Evolutionary conservation across 306 rosid species (phyloP).

Genomic region (Alnus glutinosa): DNA sequence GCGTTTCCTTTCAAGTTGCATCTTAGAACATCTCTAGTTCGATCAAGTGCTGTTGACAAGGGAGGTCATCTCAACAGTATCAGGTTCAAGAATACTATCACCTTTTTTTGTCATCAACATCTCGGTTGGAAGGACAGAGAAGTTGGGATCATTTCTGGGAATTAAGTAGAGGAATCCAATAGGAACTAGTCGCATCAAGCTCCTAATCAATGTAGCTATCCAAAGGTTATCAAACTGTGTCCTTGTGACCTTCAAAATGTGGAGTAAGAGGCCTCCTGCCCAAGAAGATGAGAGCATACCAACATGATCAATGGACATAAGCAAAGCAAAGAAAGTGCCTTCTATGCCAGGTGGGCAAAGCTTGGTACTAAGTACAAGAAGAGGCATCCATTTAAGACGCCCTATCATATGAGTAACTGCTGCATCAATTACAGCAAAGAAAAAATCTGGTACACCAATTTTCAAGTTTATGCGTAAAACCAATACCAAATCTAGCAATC

Average conservation of each 20-base stretch:
- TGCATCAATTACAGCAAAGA: neutral
- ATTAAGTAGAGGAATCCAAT: neutral
- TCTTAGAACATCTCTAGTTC: neutral
- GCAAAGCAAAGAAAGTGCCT: conserved; percentile 5
- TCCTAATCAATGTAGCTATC: neutral
- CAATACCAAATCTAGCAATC: conserved; percentile 8
- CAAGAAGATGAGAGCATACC: neutral
- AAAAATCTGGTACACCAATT: neutral
- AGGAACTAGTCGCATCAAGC: neutral
- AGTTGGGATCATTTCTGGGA: neutral
- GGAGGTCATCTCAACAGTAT: conserved; percentile 1
- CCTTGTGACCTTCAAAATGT: neutral
- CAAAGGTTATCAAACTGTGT: neutral
- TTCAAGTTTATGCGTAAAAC: conserved; percentile 3
- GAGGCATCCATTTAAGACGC: conserved; percentile 1
- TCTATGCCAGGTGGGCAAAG: conserved; percentile 3
- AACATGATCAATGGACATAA: neutral
- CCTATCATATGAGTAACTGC: neutral
- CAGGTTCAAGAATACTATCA: neutral
- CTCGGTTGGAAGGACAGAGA: neutral
- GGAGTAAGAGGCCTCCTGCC: conserved; percentile 4
- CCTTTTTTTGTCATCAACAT: neutral
- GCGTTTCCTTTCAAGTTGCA: neutral
- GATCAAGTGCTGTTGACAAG: neutral
- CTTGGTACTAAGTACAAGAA: conserved; percentile 8